Conservation (phyloP, 2,329 filamentous ascomycete genomes). For the Chrysosporium keratinophilum region DNA sequence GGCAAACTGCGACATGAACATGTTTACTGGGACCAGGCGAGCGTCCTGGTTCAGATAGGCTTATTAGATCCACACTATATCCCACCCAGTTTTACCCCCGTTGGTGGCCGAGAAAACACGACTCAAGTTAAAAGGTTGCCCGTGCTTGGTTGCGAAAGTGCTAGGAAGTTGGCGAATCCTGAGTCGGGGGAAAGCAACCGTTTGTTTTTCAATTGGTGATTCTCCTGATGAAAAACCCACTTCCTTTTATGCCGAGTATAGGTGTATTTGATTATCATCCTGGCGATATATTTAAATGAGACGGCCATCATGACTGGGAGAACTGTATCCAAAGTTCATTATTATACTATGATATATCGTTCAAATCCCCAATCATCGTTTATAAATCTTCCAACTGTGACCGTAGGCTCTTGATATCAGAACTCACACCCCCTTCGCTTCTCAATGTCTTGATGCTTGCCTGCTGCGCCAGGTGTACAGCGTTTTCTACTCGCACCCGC, state of each 20-base stretch:
- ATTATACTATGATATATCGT: constrained; percentile 1
- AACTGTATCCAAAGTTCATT: not conserved
- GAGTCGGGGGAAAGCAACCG: constrained; percentile 17
- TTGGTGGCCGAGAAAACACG: constrained; percentile 9
- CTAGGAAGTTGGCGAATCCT: constrained; percentile 25
- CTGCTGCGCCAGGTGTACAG: constrained; percentile 70
- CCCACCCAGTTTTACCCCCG: constrained; percentile 33
- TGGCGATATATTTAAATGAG: not conserved
- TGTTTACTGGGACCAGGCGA: constrained; percentile 54
- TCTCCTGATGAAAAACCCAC: no score
- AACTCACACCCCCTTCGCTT: constrained; percentile 58
- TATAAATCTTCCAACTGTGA: constrained; percentile 10
- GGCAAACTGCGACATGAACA: constrained; percentile 45
- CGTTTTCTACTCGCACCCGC: constrained; percentile 45
- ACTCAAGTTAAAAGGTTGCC: constrained; percentile 25
- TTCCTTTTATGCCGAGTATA: not conserved
- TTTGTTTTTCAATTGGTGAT: constrained; percentile 3
- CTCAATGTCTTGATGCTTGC: constrained; percentile 70
- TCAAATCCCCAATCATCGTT: not conserved
- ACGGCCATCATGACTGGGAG: no score
- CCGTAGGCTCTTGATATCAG: constrained; percentile 22
- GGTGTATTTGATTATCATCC: not conserved
- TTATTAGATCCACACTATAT: constrained; percentile 46
- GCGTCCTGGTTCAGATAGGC: constrained; percentile 49
- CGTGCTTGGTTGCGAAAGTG: constrained; percentile 29